These are phyloP conservation scores for Priceomyces medius DNA, from an alignment of 805 yeast species.

Conservation along the genomic window DNA sequence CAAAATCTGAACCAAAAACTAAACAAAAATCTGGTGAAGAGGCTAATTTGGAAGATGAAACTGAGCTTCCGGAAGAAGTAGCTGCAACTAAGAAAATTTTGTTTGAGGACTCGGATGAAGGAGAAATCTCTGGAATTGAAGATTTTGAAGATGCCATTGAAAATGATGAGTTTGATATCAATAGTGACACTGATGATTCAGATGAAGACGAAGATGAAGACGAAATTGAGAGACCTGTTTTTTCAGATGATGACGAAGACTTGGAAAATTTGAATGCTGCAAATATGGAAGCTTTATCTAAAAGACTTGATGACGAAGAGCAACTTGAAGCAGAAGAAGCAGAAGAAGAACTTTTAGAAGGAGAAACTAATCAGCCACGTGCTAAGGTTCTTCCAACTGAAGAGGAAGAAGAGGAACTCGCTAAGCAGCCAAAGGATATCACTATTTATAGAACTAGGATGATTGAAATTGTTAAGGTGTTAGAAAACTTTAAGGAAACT, in stretches of 20 bases:
- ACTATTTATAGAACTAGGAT: constrained; percentile 87
- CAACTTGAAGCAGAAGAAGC: constrained; percentile 47
- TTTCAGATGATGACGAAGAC: constrained; percentile 71
- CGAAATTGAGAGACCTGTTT: constrained; percentile 63
- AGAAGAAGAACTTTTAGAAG: constrained; percentile 56
- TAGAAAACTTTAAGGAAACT: constrained; percentile 81
- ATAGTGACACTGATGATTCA: constrained; percentile 14
- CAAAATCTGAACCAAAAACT: constrained; percentile 41
- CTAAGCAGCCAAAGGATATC: constrained; percentile 64
- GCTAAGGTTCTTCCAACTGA: constrained; percentile 75
- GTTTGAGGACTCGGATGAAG: constrained; percentile 73
- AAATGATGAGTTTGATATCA: constrained; percentile 44
- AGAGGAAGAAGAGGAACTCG: constrained; percentile 56
- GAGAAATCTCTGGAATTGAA: constrained; percentile 48
- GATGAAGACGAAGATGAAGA: constrained; percentile 52
- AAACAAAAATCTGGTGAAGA: constrained; percentile 60
- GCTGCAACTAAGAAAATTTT: constrained; percentile 69
- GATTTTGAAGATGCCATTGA: constrained; percentile 31
- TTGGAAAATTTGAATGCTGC: constrained; percentile 72
- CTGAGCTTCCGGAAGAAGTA: constrained; percentile 47
- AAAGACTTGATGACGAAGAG: constrained; percentile 61
- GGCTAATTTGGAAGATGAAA: constrained; percentile 42
- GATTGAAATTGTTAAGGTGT: constrained; percentile 90
- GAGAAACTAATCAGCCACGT: constrained; percentile 62
- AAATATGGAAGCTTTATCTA: constrained; percentile 78